Evolutionary conservation across 2,329 filamentous ascomycete genomes (phyloP).

Genomic region (Venturiaceae sp.): DNA sequence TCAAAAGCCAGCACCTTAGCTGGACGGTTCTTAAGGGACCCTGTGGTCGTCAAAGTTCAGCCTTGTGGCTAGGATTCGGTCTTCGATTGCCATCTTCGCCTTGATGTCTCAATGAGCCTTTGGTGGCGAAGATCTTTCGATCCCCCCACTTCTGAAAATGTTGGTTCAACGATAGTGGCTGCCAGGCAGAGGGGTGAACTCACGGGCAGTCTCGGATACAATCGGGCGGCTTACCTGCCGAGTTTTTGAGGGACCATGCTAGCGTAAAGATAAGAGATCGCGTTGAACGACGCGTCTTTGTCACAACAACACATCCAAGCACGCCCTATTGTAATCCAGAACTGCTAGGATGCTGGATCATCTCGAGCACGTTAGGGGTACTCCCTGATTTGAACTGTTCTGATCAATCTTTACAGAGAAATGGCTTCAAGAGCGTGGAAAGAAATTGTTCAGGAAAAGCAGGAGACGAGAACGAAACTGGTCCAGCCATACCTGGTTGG

Average conservation of each 20-base stretch:
- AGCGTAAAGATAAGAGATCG: background rate
- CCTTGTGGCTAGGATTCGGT: background rate
- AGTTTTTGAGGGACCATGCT: too few relatives aligned
- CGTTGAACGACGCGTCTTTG: background rate
- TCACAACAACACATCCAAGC: background rate
- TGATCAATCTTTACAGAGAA: background rate
- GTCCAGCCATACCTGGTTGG: background rate
- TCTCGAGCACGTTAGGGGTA: background rate
- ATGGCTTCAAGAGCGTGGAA: background rate
- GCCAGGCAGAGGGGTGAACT: background rate
- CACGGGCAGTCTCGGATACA: background rate
- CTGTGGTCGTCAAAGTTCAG: background rate
- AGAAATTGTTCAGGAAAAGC: background rate
- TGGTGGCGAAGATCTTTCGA: background rate
- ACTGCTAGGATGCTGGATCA: background rate
- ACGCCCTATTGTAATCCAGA: too few relatives aligned
- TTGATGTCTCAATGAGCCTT: background rate
- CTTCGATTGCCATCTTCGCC: background rate
- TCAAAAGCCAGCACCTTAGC: background rate
- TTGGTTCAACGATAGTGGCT: too few relatives aligned
- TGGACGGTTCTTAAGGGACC: background rate
- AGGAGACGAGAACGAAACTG: background rate
- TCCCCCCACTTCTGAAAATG: background rate
- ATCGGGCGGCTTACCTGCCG: background rate
- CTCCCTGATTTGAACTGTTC: too few relatives aligned